Base-by-base conservation (phyloP, 2,329 filamentous ascomycete species). In the Colletotrichum zoysiae region DNA sequence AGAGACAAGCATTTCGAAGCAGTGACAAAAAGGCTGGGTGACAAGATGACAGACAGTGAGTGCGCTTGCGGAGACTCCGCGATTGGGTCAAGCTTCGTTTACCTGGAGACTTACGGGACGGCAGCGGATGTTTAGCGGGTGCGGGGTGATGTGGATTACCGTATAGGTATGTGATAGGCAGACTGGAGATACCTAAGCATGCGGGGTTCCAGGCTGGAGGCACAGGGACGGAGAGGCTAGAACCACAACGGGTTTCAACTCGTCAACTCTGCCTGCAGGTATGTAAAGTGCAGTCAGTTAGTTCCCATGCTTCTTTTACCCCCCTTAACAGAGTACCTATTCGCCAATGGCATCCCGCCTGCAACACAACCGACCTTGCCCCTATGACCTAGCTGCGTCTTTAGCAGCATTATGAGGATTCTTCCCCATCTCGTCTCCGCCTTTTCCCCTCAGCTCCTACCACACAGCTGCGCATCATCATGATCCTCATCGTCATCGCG, bases 51-150 rank as follows among this genome's bases (percentile, higher is more conserved):
- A 58, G 11, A 20, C 26, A 26, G n/a, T 56, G 12, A 12, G 8
- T 26, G n/a, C 48, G 58, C 69, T 71, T 59, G 69, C 69, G 69
- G 69, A 71, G 69, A 63, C 65, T 68, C 69, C 69, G 69, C 65
- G 9, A 20, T 30, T 35, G 40, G 50, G 38, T 57, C 56, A 48
- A 23, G 56, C 6, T 40, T 30, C 30, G 38, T 42, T 46, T 51
- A 33, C 46, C 33, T 40, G 30, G 51, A 35, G 40, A 57, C 5
- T 30, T 7, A 53, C 50, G 33, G 33, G 53, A 33, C 35, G 30
- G 30, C 58, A 62, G 26, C 64, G 50, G 64, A 14, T 63, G 26
- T 66, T 46, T 50, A 30, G 50, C 57, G 57, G 64, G 46, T 67
- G 64, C 68, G 64, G 57, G 64, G 68, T 62, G 68, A 67, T 55